Conservation (phyloP, 2,329 filamentous ascomycete species). For the Alternaria consortialis region DNA sequence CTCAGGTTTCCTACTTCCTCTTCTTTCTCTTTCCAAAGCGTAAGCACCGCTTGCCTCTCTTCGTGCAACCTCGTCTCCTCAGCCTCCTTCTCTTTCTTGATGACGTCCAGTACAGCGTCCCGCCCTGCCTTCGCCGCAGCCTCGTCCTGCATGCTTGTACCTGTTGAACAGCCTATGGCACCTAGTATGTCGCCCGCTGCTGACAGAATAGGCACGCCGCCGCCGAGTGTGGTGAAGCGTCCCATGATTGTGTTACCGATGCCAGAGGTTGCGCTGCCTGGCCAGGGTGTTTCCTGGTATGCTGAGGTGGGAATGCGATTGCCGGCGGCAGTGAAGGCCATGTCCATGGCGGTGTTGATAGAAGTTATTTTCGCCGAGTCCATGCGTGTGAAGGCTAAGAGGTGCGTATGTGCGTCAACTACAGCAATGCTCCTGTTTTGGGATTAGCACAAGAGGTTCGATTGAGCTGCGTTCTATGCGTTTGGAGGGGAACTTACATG, state of each 20-base stretch:
- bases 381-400: slow-evolving; percentile 58
- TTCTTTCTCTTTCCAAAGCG: slow-evolving; percentile 37
- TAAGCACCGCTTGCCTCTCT: slow-evolving; percentile 31
- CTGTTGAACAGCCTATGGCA: slow-evolving; percentile 63
- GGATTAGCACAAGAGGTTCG: neutral
- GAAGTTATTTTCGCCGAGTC: slow-evolving; percentile 58
- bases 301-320: slow-evolving; percentile 61
- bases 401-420: slow-evolving; percentile 54
- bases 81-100: slow-evolving; percentile 26
- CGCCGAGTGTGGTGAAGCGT: slow-evolving; percentile 61
- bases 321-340: slow-evolving; percentile 64
- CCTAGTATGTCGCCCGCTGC: slow-evolving; percentile 59
- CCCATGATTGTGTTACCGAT: slow-evolving; percentile 60
- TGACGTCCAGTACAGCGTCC: slow-evolving; percentile 55
- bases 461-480: neutral
- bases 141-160: slow-evolving; percentile 63
- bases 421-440: slow-evolving; percentile 57
- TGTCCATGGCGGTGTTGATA: slow-evolving; percentile 70
- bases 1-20: slow-evolving; percentile 27
- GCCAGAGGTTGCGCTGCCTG: slow-evolving; percentile 59
- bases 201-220: slow-evolving; percentile 61
- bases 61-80: slow-evolving; percentile 29
- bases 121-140: slow-evolving; percentile 61
- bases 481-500: slow-evolving; percentile 39
- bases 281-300: slow-evolving; percentile 61